Conservation (phyloP, 2,329 filamentous ascomycete species). For the Zymoseptoria brevis region DNA sequence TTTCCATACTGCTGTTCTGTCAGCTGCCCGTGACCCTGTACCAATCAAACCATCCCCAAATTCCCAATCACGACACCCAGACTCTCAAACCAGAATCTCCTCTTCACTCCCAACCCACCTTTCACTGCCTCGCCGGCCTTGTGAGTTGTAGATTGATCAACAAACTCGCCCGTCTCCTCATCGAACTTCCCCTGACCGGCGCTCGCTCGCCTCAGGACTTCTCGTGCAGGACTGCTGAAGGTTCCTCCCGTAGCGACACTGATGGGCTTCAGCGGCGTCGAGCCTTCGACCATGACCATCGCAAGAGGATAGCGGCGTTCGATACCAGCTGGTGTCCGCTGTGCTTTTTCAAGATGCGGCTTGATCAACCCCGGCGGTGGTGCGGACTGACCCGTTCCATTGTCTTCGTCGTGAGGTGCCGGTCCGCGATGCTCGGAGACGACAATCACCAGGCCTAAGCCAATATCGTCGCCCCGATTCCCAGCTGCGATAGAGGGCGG, state of each 20-base stretch:
- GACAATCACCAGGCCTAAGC: background rate
- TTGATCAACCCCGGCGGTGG: constrained; percentile 39
- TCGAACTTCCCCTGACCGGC: constrained; percentile 17
- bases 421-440: background rate
- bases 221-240: background rate
- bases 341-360: constrained; percentile 68
- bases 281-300: constrained; percentile 65
- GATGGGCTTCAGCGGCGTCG: background rate
- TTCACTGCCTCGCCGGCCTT: constrained; percentile 13
- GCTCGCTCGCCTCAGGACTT: constrained; percentile 52
- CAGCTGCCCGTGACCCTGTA: background rate
- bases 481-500: constrained; percentile 6
- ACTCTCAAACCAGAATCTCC: constrained; percentile 73
- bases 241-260: background rate
- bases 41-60: constrained; percentile 43
- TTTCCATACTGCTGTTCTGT: background rate
- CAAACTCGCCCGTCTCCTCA: background rate
- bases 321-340: constrained; percentile 63
- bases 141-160: background rate
- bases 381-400: background rate
- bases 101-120: constrained; percentile 62
- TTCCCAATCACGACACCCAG: constrained; percentile 74
- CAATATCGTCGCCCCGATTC: constrained; percentile 1
- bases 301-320: constrained; percentile 64
- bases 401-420: background rate